Percentiles rank a stretch among this genome's conserved stretches.
Evolutionary conservation across 2,329 filamentous ascomycete species (phyloP).

Genomic region (Pyrenochaeta sp.): DNA sequence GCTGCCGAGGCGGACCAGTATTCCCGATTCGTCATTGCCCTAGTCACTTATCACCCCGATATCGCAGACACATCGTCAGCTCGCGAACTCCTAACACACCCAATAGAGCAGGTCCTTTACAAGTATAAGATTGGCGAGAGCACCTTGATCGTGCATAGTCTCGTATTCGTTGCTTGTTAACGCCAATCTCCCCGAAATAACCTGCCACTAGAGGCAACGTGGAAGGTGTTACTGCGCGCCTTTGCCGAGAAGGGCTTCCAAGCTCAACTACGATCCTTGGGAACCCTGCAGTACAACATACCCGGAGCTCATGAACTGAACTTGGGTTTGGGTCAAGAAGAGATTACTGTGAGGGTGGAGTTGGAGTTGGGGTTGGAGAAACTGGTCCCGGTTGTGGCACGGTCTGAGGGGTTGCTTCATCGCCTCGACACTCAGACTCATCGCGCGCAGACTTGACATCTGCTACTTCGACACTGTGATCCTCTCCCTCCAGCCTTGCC

Average conservation of each 20-base stretch:
- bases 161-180: slow-evolving; percentile 22
- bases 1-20: background rate
- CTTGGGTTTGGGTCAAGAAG: slow-evolving; percentile 13
- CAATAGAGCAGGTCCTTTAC: slow-evolving; percentile 23
- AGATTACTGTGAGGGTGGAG: slow-evolving; percentile 8
- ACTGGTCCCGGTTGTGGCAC: background rate
- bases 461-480: background rate
- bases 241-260: slow-evolving; percentile 24
- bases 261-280: background rate
- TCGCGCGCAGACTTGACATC: background rate
- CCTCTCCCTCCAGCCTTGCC: background rate
- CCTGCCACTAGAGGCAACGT: slow-evolving; percentile 29
- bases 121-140: slow-evolving; percentile 22
- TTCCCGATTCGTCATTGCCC: slow-evolving; percentile 4
- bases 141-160: slow-evolving; percentile 23
- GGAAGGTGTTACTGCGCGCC: slow-evolving; percentile 41
- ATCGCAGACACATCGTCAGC: slow-evolving; percentile 20
- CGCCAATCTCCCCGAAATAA: slow-evolving; percentile 13
- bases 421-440: background rate
- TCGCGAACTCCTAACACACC: background rate
- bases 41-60: slow-evolving; percentile 20
- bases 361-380: background rate
- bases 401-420: background rate
- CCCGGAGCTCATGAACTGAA: slow-evolving; percentile 11
- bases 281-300: slow-evolving; percentile 13